These are phyloP conservation scores for Capronia americana DNA, from an alignment of 2,329 filamentous ascomycete genomes.

Conservation along the genomic window DNA sequence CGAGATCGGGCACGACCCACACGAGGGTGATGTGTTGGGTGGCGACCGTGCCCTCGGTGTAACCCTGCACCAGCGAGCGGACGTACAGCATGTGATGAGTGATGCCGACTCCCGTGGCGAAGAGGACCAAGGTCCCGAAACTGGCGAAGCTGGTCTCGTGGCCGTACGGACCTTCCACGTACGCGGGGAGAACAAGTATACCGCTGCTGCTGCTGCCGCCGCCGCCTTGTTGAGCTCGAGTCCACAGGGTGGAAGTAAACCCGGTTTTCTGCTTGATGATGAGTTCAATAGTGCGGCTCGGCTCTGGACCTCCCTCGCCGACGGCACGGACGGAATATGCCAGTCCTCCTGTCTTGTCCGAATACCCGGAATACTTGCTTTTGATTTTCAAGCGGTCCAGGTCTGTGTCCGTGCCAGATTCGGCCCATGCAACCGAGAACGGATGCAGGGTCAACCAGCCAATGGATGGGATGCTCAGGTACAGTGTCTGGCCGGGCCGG, in stretches of 20 bases:
- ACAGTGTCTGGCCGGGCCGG: constrained; percentile 74
- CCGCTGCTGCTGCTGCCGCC: too few species aligned
- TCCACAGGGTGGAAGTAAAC: constrained; percentile 81
- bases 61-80: constrained; percentile 73
- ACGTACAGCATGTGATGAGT: constrained; percentile 93
- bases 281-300: constrained; percentile 69
- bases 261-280: constrained; percentile 86
- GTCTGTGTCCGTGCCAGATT: constrained; percentile 51
- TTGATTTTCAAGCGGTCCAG: background rate
- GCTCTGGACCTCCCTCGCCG: constrained; percentile 38
- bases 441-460: constrained; percentile 76
- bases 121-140: constrained; percentile 88
- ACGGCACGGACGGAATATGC: constrained; percentile 35
- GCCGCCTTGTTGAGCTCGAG: constrained; percentile 68
- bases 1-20: constrained; percentile 88
- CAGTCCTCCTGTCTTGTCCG: constrained; percentile 1
- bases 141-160: constrained; percentile 85
- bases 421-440: constrained; percentile 78
- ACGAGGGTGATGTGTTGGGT: constrained; percentile 81
- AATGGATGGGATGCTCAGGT: constrained; percentile 71
- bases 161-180: constrained; percentile 88
- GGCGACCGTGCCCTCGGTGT: constrained; percentile 73
- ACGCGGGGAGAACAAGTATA: constrained; percentile 70
- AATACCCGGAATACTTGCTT: background rate
- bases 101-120: constrained; percentile 91